Base-by-base conservation (phyloP, 768 basidiomycete species). In the Tulasnella sp. region DNA sequence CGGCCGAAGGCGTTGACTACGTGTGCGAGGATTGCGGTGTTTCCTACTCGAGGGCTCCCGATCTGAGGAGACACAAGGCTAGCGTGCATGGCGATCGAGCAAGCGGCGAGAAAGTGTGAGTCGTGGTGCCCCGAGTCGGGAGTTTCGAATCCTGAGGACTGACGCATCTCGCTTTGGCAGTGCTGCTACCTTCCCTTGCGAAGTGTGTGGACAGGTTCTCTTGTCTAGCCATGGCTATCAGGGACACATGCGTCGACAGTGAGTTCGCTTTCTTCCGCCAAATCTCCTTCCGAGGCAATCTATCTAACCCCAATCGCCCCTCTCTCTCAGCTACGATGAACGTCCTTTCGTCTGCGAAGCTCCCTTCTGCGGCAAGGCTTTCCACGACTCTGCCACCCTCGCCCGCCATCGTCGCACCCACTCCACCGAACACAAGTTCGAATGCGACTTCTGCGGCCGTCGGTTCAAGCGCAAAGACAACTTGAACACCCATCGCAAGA, bases 401-500 rank as follows among this genome's bases (percentile, higher is more conserved):
- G 94, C 94, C 70, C 89, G 95, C 78, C 94, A 97, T 85, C 89
- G 94, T 72, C 89, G 94, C 79, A 95, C 93, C 31, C 94, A 93
- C 80, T 68, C 67, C 14, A 76, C 74, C 37, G 74, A 76, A 42
- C 75, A 76, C 67, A 76, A 76, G 69, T 76, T 76, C 49, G 74
- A 76, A 22, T 76, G 74, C 68, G 74, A 76, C 67, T 76, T 76
- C 42, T 76, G 74, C 74, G 74, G 74, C 34, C 54, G 74, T 31
- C 34, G 74, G 9, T 76, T 76, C 74, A 76, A 76, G 74, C 58
- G 75, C 14, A 76, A 76, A 31, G 67, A 76, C 37, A 76, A 76
- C 75, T 64, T 76, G 68, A 76, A 76, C 75, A 76, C 75, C 40
- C 75, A 76, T 37, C 75, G 75, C 75, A 76, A 76, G 75, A 76